A percentile compares a stretch with the other conserved stretches of the same genome.
Evolutionary conservation across 495 filamentous ascomycete species (phyloP).

Genomic region (Podospora anserina): DNA sequence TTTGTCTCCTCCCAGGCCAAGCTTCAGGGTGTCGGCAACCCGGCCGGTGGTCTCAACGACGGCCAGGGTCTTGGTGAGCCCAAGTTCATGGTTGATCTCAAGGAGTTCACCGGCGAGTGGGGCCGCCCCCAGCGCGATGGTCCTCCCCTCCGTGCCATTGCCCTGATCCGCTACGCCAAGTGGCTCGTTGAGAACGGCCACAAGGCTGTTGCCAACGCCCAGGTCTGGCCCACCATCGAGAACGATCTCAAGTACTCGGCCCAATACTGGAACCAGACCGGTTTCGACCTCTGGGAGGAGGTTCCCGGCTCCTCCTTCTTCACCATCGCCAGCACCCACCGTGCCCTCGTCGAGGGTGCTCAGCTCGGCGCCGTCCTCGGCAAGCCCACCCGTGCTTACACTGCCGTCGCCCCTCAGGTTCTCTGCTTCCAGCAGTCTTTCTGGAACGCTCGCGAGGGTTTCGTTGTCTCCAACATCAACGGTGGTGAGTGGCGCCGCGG

Average conservation of each 20-base stretch:
- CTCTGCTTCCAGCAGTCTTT: constrained; percentile 62
- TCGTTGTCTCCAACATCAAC: constrained; percentile 56
- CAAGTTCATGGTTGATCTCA: constrained; percentile 59
- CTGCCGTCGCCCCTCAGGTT: constrained; percentile 56
- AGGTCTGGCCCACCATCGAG: constrained; percentile 61
- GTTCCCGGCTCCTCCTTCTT: constrained; percentile 61
- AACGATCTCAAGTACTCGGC: constrained; percentile 69
- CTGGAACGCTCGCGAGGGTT: constrained; percentile 56
- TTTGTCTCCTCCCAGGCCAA: constrained; percentile 58
- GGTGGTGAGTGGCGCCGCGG: constrained; percentile 49
- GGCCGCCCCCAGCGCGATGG: constrained; percentile 71
- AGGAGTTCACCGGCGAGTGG: constrained; percentile 62
- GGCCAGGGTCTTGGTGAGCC: constrained; percentile 57
- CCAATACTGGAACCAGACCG: constrained; percentile 66
- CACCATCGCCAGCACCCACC: constrained; percentile 41
- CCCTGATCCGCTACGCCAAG: constrained; percentile 47
- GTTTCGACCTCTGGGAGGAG: constrained; percentile 74
- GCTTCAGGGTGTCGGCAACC: constrained; percentile 59
- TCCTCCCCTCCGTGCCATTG: constrained; percentile 64
- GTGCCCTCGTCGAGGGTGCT: constrained; percentile 61
- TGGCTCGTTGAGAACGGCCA: constrained; percentile 51
- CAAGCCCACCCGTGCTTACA: constrained; percentile 45
- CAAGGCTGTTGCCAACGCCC: constrained; percentile 33
- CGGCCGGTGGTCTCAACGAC: constrained; percentile 51
- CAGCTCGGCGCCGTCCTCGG: constrained; percentile 51